These are phyloP conservation scores for Raffaelea arxii DNA, from an alignment of 2,329 filamentous ascomycete genomes.

Conservation along the genomic window DNA sequence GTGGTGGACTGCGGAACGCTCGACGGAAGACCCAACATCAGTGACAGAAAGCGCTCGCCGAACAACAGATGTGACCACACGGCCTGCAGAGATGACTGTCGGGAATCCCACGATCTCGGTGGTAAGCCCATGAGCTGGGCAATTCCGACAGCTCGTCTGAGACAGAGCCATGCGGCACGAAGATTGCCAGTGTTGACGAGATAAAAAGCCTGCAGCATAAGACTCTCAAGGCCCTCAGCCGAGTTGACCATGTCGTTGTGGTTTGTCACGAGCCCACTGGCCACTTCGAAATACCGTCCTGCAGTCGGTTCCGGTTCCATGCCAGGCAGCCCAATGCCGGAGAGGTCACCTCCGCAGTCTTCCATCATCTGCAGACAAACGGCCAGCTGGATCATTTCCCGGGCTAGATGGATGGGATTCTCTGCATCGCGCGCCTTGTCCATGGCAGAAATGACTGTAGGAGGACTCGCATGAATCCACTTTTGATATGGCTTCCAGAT, in stretches of 20 bases:
- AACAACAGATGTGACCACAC: slow-evolving; percentile 33
- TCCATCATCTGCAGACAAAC: slow-evolving; percentile 8
- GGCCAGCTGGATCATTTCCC: slow-evolving; percentile 9
- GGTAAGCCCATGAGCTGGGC: slow-evolving; percentile 1
- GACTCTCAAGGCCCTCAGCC: slow-evolving; percentile 36
- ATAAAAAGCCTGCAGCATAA: slow-evolving; percentile 35
- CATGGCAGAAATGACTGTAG: slow-evolving; percentile 14
- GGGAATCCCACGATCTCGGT: slow-evolving; percentile 10
- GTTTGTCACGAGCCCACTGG: slow-evolving; percentile 26
- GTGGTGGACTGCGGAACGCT: slow-evolving; percentile 12
- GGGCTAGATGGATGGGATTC: slow-evolving; percentile 6
- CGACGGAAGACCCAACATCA: slow-evolving; percentile 33
- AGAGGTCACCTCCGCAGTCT: slow-evolving; percentile 9
- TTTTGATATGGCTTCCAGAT: slow-evolving; percentile 5
- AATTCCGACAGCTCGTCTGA: slow-evolving; percentile 30
- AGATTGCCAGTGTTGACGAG: slow-evolving; percentile 35
- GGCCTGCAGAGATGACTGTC: slow-evolving; percentile 19
- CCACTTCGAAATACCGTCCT: slow-evolving; percentile 9
- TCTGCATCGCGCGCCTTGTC: neutral
- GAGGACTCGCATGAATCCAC: slow-evolving; percentile 16
- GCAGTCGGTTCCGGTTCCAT: slow-evolving; percentile 10
- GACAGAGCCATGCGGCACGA: slow-evolving; percentile 31
- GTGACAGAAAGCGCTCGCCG: slow-evolving; percentile 32
- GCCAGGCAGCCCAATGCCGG: slow-evolving; percentile 16
- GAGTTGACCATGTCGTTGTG: slow-evolving; percentile 32